These are phyloP conservation scores for Corynascus novoguineensis DNA, from an alignment of 495 filamentous ascomycete species.

Conservation along the genomic window DNA sequence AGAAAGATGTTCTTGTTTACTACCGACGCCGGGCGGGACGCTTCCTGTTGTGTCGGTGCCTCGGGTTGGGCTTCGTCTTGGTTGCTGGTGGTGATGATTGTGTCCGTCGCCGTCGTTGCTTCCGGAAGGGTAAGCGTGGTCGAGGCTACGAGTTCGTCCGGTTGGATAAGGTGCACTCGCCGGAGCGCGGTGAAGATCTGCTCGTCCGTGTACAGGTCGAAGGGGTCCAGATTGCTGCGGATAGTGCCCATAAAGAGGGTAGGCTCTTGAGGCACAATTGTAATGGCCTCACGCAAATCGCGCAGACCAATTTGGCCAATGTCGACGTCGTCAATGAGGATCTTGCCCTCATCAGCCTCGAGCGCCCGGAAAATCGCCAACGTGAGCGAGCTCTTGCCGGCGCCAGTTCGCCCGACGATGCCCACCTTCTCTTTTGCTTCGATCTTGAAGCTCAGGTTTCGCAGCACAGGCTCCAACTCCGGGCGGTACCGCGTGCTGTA, in stretches of 20 bases:
- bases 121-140: conserved; percentile 13
- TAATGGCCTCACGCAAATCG: conserved; percentile 88
- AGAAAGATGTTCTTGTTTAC: conserved; percentile 93
- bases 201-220: conserved; percentile 83
- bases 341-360: conserved; percentile 85
- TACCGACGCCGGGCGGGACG: conserved; percentile 34
- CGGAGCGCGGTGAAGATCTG: conserved; percentile 83
- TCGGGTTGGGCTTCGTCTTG: conserved; percentile 11
- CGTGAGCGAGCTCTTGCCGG: conserved; percentile 94
- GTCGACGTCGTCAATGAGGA: conserved; percentile 85
- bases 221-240: conserved; percentile 91
- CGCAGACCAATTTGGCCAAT: conserved; percentile 83
- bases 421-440: conserved; percentile 86
- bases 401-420: conserved; percentile 93
- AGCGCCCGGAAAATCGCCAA: conserved; percentile 95
- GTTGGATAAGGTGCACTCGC: conserved; percentile 82
- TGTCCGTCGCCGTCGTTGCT: conserved; percentile 14
- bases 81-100: conserved; percentile 9
- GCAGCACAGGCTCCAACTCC: conserved; percentile 82
- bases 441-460: conserved; percentile 79
- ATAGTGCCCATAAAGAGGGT: conserved; percentile 97
- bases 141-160: conserved; percentile 38
- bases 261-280: conserved; percentile 97
- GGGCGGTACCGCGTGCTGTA: conserved; percentile 86
- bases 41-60: conserved; percentile 17